These are phyloP conservation scores for Scheffersomyces quercinus DNA, from an alignment of 1,139 yeast genomes.

Conservation along the genomic window DNA sequence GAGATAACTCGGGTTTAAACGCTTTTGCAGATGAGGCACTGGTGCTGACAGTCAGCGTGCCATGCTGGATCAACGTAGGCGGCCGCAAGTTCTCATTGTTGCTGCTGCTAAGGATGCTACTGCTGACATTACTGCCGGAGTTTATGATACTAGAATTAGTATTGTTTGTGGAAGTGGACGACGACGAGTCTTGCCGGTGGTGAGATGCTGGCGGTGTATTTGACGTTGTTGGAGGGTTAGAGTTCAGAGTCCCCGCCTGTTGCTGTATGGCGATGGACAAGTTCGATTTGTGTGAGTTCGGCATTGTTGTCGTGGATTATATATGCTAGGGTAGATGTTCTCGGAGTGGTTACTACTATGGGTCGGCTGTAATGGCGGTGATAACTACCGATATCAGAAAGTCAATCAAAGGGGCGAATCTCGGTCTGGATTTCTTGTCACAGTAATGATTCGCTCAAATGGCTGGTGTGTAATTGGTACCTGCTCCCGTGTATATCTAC, in stretches of 20 bases:
- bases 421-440: neutral
- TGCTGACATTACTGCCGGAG: constrained; percentile 1
- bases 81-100: constrained; percentile 1
- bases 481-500: constrained; percentile 4
- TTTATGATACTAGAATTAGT: neutral
- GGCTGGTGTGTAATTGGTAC: neutral
- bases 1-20: constrained; percentile 40
- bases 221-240: constrained; percentile 10
- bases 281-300: constrained; percentile 42
- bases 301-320: constrained; percentile 20
- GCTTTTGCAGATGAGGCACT: constrained; percentile 26
- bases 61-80: constrained; percentile 12
- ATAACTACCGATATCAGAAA: no score
- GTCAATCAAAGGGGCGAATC: no score
- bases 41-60: constrained; percentile 17
- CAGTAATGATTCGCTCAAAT: neutral
- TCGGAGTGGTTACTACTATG: no score
- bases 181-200: neutral
- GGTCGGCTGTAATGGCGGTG: no score
- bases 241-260: constrained; percentile 32
- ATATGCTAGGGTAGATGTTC: neutral
- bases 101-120: constrained; percentile 4
- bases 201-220: neutral
- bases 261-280: constrained; percentile 48
- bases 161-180: neutral